Percentiles rank a stretch among this genome's conserved stretches.
These are phyloP conservation scores for Sordaria brevicollis DNA, from an alignment of 495 filamentous ascomycete species.

Conservation along the genomic window DNA sequence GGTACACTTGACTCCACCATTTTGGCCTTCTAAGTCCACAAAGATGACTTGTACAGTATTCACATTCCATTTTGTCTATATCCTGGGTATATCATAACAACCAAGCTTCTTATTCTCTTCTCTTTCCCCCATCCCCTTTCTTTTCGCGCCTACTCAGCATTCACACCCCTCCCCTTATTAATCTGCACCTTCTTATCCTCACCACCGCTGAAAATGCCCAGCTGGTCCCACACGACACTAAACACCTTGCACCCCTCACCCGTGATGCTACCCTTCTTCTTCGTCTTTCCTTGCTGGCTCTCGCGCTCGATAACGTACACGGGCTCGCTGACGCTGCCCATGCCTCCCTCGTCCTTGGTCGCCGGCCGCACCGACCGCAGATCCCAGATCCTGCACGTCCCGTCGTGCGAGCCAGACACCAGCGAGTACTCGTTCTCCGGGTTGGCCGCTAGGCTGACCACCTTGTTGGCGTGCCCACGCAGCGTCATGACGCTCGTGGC, in stretches of 20 bases:
- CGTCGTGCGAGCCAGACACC: constrained; percentile 77
- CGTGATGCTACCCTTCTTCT: constrained; percentile 42
- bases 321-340: constrained; percentile 60
- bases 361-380: constrained; percentile 60
- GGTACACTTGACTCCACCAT: neutral
- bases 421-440: constrained; percentile 70
- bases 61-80: neutral
- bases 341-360: constrained; percentile 45
- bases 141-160: constrained; percentile 3
- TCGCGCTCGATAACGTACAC: constrained; percentile 77
- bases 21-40: neutral
- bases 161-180: constrained; percentile 50
- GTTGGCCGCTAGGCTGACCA: constrained; percentile 57
- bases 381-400: constrained; percentile 89
- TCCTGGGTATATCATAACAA: constrained; percentile 5
- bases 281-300: constrained; percentile 51
- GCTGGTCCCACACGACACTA: constrained; percentile 74
- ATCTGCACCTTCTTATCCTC: constrained; percentile 92
- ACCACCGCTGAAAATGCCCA: constrained; percentile 84
- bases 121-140: neutral
- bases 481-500: constrained; percentile 76
- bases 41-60: neutral
- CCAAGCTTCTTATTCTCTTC: neutral
- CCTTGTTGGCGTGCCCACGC: constrained; percentile 78
- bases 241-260: constrained; percentile 88